A percentile compares a stretch with the other conserved stretches of the same genome.
These are phyloP conservation scores for Saccharomyces pastorianus DNA, from an alignment of 1,139 yeast genomes.

Conservation along the genomic window DNA sequence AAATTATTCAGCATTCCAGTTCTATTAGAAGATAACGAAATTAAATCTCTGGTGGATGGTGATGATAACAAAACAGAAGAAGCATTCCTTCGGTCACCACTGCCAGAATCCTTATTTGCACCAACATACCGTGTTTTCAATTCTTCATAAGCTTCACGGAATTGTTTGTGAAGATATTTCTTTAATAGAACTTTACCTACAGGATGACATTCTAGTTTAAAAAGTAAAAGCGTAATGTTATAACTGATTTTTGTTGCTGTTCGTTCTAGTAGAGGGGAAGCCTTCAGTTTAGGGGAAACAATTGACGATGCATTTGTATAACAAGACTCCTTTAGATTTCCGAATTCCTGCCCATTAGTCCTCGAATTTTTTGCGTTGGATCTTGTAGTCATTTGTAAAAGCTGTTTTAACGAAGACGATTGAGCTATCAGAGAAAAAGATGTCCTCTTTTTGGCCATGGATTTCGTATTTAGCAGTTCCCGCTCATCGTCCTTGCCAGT, in stretches of 20 bases:
- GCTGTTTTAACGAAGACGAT: not conserved
- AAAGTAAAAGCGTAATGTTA: conserved; percentile 10
- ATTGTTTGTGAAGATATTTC: conserved; percentile 3
- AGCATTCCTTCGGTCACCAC: not conserved
- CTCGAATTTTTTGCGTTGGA: not conserved
- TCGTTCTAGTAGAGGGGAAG: conserved; percentile 16
- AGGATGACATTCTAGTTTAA: conserved; percentile 16
- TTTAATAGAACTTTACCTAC: conserved; percentile 15
- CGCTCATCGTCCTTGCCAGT: not conserved
- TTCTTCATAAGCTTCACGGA: not conserved
- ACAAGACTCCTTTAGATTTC: not conserved
- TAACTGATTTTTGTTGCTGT: conserved; percentile 11
- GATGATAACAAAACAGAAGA: not conserved
- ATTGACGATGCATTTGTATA: not conserved
- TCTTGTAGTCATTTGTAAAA: not conserved
- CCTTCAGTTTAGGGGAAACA: conserved; percentile 5
- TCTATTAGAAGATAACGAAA: conserved; percentile 6
- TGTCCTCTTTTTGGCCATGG: not conserved
- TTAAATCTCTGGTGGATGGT: not conserved
- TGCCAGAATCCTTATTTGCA: not conserved
- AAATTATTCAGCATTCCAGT: conserved; percentile 12
- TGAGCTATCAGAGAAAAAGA: not conserved
- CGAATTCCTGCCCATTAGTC: not conserved
- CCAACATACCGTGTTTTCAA: not conserved
- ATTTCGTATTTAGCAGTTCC: not conserved